A percentile compares a stretch with the other conserved stretches of the same genome.
Conservation (phyloP, 495 filamentous ascomycete species). For the Penicillium crystallinum region DNA sequence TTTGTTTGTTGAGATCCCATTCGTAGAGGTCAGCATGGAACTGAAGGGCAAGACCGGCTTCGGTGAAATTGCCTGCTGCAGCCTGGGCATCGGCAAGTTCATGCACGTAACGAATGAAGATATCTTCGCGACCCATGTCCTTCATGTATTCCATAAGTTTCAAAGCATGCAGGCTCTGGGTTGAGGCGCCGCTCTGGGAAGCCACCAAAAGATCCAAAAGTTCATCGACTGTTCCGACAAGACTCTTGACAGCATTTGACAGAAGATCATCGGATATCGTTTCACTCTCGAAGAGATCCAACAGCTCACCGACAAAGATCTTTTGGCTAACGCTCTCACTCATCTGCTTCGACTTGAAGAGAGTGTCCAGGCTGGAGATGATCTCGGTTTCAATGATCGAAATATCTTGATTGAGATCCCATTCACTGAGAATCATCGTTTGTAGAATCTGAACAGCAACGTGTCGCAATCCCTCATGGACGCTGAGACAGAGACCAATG, state of each 20-base stretch:
- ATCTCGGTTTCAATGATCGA: conserved; percentile 92
- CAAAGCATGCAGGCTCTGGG: conserved; percentile 80
- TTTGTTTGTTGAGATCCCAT: conserved; percentile 71
- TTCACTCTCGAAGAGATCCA: conserved; percentile 72
- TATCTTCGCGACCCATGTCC: conserved; percentile 96
- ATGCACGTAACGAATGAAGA: conserved; percentile 95
- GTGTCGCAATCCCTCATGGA: conserved; percentile 83
- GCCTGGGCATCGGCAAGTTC: conserved; percentile 79
- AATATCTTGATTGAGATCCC: conserved; percentile 92
- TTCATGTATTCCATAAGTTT: conserved; percentile 94
- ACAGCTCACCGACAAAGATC: conserved; percentile 81
- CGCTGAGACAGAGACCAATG: conserved; percentile 89
- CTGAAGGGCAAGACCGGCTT: conserved; percentile 84
- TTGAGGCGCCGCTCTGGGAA: conserved; percentile 76
- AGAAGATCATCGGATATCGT: conserved; percentile 66
- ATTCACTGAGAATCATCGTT: conserved; percentile 97
- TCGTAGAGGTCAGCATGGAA: conserved; percentile 91
- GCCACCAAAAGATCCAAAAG: conserved; percentile 87
- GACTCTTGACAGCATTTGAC: conserved; percentile 66
- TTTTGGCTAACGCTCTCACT: conserved; percentile 88
- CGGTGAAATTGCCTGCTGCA: conserved; percentile 71
- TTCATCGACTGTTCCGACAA: conserved; percentile 81
- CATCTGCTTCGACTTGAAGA: conserved; percentile 84
- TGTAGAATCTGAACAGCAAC: conserved; percentile 91
- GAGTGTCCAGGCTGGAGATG: conserved; percentile 87